Conservation (phyloP, 495 filamentous ascomycete genomes). For the Letharia columbiana region DNA sequence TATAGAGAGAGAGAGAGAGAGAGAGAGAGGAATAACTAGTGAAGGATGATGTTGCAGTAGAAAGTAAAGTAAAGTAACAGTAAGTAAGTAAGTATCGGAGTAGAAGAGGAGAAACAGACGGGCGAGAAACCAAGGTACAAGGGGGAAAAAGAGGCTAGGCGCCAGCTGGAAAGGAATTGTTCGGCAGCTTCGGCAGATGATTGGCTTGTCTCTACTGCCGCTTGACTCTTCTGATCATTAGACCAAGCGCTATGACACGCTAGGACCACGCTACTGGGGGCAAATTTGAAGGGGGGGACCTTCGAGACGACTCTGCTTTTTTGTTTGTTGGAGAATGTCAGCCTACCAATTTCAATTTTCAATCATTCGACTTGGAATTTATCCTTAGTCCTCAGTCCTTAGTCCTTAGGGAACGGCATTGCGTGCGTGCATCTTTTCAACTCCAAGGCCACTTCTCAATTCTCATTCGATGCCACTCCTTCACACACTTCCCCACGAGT, state of each 20-base stretch:
- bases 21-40: background rate
- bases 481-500: background rate
- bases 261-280: background rate
- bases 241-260: too few species aligned
- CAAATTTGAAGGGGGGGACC: background rate
- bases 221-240: background rate
- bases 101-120: background rate
- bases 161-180: background rate
- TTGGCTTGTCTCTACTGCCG: background rate
- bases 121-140: background rate
- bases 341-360: background rate
- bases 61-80: background rate
- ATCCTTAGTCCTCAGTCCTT: background rate
- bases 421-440: background rate
- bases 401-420: constrained; percentile 1
- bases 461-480: constrained; percentile 2
- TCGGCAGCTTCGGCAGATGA: background rate
- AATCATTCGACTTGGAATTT: background rate
- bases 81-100: background rate
- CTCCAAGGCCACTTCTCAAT: background rate
- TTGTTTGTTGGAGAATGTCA: background rate
- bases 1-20: background rate
- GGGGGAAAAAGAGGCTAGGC: background rate
- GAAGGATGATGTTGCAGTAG: background rate
- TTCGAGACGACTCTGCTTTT: background rate